A percentile compares a stretch with the other conserved stretches of the same genome.
Evolutionary conservation across 2,329 filamentous ascomycete genomes (phyloP).

Genomic region (Zopfia rhizophila): DNA sequence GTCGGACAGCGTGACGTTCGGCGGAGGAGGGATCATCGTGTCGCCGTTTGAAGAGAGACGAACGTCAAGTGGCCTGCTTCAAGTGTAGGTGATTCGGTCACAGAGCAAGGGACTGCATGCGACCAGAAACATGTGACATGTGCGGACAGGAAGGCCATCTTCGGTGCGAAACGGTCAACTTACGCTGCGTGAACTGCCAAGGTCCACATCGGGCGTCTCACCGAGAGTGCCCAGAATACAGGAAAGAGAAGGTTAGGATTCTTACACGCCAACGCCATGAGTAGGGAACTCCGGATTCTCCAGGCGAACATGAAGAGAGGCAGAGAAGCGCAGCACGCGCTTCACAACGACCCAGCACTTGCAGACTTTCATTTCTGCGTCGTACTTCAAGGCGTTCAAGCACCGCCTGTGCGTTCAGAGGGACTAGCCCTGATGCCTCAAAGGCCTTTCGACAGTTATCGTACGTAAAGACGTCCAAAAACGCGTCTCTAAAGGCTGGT

Average conservation of each 20-base stretch:
- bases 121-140: conserved; percentile 6
- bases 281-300: too few relatives aligned
- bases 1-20: conserved; percentile 20
- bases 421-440: conserved; percentile 15
- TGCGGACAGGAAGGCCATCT: conserved; percentile 5
- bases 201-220: too few relatives aligned
- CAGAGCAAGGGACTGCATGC: conserved; percentile 9
- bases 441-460: conserved; percentile 14
- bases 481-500: conserved; percentile 12
- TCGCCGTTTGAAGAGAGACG: conserved; percentile 8
- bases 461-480: conserved; percentile 17
- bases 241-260: too few relatives aligned
- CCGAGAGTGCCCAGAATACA: too few relatives aligned
- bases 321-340: too few relatives aligned
- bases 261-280: too few relatives aligned
- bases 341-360: too few relatives aligned
- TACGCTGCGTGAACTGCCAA: too few relatives aligned
- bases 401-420: too few relatives aligned
- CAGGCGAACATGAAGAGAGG: too few relatives aligned
- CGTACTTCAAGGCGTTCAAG: too few relatives aligned
- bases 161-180: conserved; percentile 6
- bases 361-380: too few relatives aligned
- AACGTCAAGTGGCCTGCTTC: conserved; percentile 7
- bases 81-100: conserved; percentile 8
- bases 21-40: conserved; percentile 11